Conservation (phyloP, 257 asterid genomes). For the Gentiana macrophylla region DNA sequence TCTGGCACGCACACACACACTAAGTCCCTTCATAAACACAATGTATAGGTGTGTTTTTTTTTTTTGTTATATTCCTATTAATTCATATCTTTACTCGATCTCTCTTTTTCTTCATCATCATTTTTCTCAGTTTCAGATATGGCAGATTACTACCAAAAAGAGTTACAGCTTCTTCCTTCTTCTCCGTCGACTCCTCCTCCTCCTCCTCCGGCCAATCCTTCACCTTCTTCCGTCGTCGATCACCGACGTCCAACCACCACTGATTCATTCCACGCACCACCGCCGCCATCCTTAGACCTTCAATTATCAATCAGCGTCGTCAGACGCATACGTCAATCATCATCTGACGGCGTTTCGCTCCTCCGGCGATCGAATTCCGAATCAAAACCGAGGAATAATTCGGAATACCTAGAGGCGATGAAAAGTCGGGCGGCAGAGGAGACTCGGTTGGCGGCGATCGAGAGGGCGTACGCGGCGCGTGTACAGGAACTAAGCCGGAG, state of each 20-base stretch:
- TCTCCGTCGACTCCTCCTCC: slow-evolving; percentile 6
- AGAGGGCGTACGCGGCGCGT: slow-evolving; percentile 70
- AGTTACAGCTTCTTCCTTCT: slow-evolving; percentile 56
- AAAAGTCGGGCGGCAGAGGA: slow-evolving; percentile 85
- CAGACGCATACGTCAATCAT: slow-evolving; percentile 18
- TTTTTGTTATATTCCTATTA: neutral
- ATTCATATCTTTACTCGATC: neutral
- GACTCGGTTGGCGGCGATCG: slow-evolving; percentile 62
- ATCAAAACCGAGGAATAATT: too few species aligned
- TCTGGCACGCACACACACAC: neutral
- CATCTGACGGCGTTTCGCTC: slow-evolving; percentile 5
- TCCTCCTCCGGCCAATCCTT: slow-evolving; percentile 15
- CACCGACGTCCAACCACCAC: slow-evolving; percentile 18
- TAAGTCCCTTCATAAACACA: neutral
- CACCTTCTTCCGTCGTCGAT: slow-evolving; percentile 21
- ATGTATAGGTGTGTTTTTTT: neutral
- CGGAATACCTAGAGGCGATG: slow-evolving; percentile 22
- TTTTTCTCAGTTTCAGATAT: slow-evolving; percentile 11
- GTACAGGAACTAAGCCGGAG: slow-evolving; percentile 61
- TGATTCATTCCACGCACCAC: slow-evolving; percentile 20
- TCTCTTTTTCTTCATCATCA: neutral
- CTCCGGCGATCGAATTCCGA: slow-evolving; percentile 11
- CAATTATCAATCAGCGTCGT: slow-evolving; percentile 47
- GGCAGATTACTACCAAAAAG: slow-evolving; percentile 52
- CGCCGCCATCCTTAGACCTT: slow-evolving; percentile 62